These are phyloP conservation scores for Solanum hybrid DNA, from an alignment of 305 asterid genomes.

Conservation along the genomic window DNA sequence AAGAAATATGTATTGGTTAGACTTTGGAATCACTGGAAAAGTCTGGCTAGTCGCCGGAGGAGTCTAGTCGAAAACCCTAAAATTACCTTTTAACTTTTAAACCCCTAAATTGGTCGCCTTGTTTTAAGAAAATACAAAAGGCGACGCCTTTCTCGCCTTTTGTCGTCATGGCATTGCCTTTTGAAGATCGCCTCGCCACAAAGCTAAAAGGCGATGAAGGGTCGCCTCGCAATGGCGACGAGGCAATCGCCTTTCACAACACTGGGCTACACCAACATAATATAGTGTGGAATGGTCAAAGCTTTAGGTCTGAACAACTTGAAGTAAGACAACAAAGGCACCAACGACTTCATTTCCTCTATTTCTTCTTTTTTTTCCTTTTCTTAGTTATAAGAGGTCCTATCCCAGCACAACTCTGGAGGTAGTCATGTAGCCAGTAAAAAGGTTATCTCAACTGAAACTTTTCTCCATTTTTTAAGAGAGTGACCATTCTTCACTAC, in stretches of 20 bases:
- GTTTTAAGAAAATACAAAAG: no score
- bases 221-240: no score
- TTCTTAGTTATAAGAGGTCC: neutral
- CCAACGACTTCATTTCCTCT: neutral
- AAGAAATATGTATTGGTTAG: no score
- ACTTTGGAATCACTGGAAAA: no score
- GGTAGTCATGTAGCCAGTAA: neutral
- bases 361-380: neutral
- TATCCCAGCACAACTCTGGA: neutral
- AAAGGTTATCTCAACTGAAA: neutral
- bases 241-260: no score
- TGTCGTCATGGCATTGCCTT: no score
- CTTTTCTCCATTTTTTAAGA: neutral
- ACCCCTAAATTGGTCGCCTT: no score
- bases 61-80: no score
- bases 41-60: no score
- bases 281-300: neutral
- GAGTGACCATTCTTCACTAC: neutral
- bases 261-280: neutral
- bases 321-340: neutral
- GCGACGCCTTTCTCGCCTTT: neutral
- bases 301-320: neutral
- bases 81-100: no score
- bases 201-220: no score
- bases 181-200: no score